Evolutionary conservation across 1,284 basidiomycete genomes (phyloP).

Genomic region (Vanrija pseudolonga): DNA sequence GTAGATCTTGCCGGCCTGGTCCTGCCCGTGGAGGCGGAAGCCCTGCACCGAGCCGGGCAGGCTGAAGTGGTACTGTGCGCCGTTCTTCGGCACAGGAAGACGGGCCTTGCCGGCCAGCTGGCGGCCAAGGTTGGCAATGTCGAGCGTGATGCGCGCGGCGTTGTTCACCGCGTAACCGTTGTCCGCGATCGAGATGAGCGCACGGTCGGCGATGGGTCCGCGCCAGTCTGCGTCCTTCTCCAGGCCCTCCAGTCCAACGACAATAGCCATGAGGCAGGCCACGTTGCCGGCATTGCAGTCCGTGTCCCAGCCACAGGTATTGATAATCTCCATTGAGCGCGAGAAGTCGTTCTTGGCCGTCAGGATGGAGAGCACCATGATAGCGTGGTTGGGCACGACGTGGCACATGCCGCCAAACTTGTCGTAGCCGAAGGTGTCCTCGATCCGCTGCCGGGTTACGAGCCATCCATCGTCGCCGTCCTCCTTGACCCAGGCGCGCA

Average conservation of each 20-base stretch:
- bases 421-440: constrained; percentile 6
- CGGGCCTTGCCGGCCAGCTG: constrained; percentile 2
- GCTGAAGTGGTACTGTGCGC: constrained; percentile 3
- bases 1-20: too few relatives aligned
- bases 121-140: constrained; percentile 4
- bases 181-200: constrained; percentile 1
- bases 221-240: background rate
- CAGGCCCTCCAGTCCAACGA: constrained; percentile 1
- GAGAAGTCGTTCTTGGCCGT: constrained; percentile 1
- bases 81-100: background rate
- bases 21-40: background rate
- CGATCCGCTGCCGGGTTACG: constrained; percentile 1
- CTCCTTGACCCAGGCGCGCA: constrained; percentile 4
- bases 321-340: constrained; percentile 3
- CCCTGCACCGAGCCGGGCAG: constrained; percentile 5
- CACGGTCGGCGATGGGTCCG: constrained; percentile 2
- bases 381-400: constrained; percentile 4
- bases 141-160: constrained; percentile 2
- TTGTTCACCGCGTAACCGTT: constrained; percentile 7
- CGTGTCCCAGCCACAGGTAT: constrained; percentile 5
- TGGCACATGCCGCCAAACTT: constrained; percentile 4
- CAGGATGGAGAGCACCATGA: constrained; percentile 4
- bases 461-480: background rate
- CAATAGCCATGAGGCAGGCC: constrained; percentile 1
- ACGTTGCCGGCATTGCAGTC: constrained; percentile 6